Percentiles rank a stretch among this genome's conserved stretches.
Conservation (phyloP, 2,329 filamentous ascomycete species). For the Microthyrium microscopicum region DNA sequence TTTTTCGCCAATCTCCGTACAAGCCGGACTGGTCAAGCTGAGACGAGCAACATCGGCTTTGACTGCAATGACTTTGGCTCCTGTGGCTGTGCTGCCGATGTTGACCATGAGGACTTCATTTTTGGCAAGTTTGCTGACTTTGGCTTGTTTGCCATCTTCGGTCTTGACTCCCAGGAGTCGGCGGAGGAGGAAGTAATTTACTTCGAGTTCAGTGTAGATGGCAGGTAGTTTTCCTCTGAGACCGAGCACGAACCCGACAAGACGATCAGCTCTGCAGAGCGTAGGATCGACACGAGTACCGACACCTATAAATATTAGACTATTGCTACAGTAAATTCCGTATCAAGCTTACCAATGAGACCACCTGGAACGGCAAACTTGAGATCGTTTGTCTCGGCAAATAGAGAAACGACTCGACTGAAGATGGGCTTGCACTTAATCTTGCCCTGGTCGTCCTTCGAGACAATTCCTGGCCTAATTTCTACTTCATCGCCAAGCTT, state of each 20-base stretch:
- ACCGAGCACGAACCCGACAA: slow-evolving; percentile 94
- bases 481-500: slow-evolving; percentile 98
- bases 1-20: slow-evolving; percentile 96
- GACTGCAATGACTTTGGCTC: slow-evolving; percentile 91
- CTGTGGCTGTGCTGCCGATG: slow-evolving; percentile 92
- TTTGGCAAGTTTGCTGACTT: slow-evolving; percentile 95
- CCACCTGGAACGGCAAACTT: slow-evolving; percentile 97
- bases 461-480: slow-evolving; percentile 96
- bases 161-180: slow-evolving; percentile 90
- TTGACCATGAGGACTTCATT: slow-evolving; percentile 99
- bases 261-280: slow-evolving; percentile 94
- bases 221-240: slow-evolving; percentile 85
- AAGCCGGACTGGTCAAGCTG: slow-evolving; percentile 79
- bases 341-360: slow-evolving; percentile 46
- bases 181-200: slow-evolving; percentile 97
- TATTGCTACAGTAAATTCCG: slow-evolving; percentile 9
- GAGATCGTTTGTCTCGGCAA: slow-evolving; percentile 94
- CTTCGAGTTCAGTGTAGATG: slow-evolving; percentile 96
- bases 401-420: slow-evolving; percentile 76
- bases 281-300: slow-evolving; percentile 95
- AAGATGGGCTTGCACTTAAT: slow-evolving; percentile 96
- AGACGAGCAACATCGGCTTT: slow-evolving; percentile 97
- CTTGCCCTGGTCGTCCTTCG: slow-evolving; percentile 80
- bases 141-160: slow-evolving; percentile 95
- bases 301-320: slow-evolving; percentile 52